These are phyloP conservation scores for Laguncularia racemosa DNA, from an alignment of 345 rosid species.

Conservation along the genomic window DNA sequence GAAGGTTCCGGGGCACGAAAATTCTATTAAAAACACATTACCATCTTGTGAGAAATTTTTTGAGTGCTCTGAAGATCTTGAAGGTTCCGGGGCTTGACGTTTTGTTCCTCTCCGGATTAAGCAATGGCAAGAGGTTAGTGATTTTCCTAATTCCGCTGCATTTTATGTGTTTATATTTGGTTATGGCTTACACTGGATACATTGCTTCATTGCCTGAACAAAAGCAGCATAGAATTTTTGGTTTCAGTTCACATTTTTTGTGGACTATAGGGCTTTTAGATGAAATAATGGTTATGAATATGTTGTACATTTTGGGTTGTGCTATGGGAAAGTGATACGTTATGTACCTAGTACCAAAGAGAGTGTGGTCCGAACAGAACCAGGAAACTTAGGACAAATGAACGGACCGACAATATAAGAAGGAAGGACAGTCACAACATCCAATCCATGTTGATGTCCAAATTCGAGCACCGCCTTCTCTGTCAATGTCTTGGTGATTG, in stretches of 20 bases:
- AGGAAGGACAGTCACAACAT: conserved; percentile 26
- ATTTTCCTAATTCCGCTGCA: too few species aligned
- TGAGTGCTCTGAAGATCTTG: too few species aligned
- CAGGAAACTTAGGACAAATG: conserved; percentile 20
- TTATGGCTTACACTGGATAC: too few species aligned
- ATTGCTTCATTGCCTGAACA: conserved; percentile 1
- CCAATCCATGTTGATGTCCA: conserved; percentile 22
- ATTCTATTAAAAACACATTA: too few species aligned
- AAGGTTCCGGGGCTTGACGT: too few species aligned
- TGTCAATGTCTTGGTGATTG: conserved; percentile 19
- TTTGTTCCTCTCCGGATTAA: too few species aligned
- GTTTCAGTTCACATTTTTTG: not conserved
- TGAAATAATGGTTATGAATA: not conserved
- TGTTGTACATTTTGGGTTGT: not conserved
- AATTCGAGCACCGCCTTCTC: conserved; percentile 29
- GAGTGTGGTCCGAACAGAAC: conserved; percentile 9
- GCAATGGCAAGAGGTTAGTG: too few species aligned
- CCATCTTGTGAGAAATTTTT: too few species aligned
- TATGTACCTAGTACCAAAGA: conserved; percentile 21
- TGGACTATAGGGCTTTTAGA: not conserved
- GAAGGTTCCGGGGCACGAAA: too few species aligned
- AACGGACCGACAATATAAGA: conserved; percentile 29
- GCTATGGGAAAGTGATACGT: not conserved
- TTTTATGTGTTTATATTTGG: too few species aligned
- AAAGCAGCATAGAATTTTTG: not conserved